Evolutionary conservation across 768 basidiomycete species (phyloP), one percentile per base, ranked within the genome.

Genomic region (Brasilioporus rufonigricans): DNA sequence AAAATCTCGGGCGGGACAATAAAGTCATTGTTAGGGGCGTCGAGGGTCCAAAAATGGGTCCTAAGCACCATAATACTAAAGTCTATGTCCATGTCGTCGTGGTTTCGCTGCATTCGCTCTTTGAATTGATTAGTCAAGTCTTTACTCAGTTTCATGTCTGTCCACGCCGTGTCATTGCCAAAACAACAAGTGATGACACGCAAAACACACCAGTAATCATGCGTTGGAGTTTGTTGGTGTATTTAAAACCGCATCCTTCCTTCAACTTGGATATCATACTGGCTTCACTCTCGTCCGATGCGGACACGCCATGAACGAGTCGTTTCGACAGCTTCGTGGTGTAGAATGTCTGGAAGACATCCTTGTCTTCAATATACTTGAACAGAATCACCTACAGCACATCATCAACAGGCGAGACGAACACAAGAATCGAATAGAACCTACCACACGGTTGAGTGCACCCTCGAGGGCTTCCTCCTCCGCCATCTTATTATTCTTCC

Each of bases 261-360:
- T 96, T 98, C 63, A 99, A 73, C 73, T 97, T 98, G 47, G 92
- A 89, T 62, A 98, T 97, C 96, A 99, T 99, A 71, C 89, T 94
- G 24, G 91, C 87, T 69, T 99, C 96, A 47, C 88, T 95, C 93
- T n/a, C n/a, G n/a, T n/a, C n/a, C n/a, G n/a, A n/a, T n/a, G n/a
- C n/a, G n/a, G n/a, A n/a, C n/a, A n/a, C n/a, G n/a, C n/a, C n/a
- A n/a, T n/a, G n/a, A n/a, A n/a, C n/a, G n/a, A n/a, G n/a, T n/a
- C n/a, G n/a, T n/a, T n/a, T n/a, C n/a, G n/a, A n/a, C n/a, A n/a
- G n/a, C n/a, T n/a, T n/a, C n/a, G n/a, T n/a, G n/a, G n/a, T n/a
- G n/a, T n/a, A n/a, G n/a, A n/a, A n/a, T n/a, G n/a, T n/a, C n/a
- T n/a, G n/a, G n/a, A n/a, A n/a, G n/a, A n/a, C n/a, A n/a, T n/a